A percentile compares a stretch with the other conserved stretches of the same genome.
phyloP scores from a whole-genome alignment of 1,284 basidiomycete genomes.

The Pseudozyma sp. region DNA sequence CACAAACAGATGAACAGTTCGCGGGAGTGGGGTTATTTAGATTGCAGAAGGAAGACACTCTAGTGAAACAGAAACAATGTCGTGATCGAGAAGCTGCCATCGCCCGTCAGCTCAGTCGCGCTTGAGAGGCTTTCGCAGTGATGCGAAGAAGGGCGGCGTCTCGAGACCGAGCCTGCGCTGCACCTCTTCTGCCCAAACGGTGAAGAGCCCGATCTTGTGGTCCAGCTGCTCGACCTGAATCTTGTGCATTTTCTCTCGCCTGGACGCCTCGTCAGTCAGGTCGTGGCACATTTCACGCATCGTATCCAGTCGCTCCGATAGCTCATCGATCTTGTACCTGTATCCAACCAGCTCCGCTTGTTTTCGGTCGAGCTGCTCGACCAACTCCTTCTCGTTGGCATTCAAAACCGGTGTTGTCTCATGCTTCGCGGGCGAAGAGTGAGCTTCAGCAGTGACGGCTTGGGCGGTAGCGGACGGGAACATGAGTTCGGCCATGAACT shows the following conservation, averaged over 20 bases:
- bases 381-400: slow-evolving; percentile 1
- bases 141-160: slow-evolving; percentile 40
- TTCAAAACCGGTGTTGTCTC: neutral
- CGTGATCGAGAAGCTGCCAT: neutral
- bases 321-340: slow-evolving; percentile 18
- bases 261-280: slow-evolving; percentile 35
- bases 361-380: slow-evolving; percentile 17
- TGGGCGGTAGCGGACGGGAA: slow-evolving; percentile 1
- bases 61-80: neutral
- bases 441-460: neutral
- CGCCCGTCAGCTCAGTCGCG: slow-evolving; percentile 12
- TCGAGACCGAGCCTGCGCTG: slow-evolving; percentile 39
- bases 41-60: neutral
- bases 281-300: slow-evolving; percentile 42
- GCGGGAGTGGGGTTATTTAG: slow-evolving; percentile 6
- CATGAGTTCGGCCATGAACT: slow-evolving; percentile 34
- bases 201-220: slow-evolving; percentile 40
- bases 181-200: slow-evolving; percentile 45
- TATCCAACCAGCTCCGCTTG: slow-evolving; percentile 18
- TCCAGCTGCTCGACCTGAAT: slow-evolving; percentile 43
- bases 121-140: slow-evolving; percentile 40
- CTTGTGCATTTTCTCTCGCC: slow-evolving; percentile 35
- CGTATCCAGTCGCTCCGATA: slow-evolving; percentile 29
- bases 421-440: neutral
- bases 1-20: neutral